phyloP scores from a whole-genome alignment of 768 basidiomycete genomes.

The Punctularia strigosozonata region DNA sequence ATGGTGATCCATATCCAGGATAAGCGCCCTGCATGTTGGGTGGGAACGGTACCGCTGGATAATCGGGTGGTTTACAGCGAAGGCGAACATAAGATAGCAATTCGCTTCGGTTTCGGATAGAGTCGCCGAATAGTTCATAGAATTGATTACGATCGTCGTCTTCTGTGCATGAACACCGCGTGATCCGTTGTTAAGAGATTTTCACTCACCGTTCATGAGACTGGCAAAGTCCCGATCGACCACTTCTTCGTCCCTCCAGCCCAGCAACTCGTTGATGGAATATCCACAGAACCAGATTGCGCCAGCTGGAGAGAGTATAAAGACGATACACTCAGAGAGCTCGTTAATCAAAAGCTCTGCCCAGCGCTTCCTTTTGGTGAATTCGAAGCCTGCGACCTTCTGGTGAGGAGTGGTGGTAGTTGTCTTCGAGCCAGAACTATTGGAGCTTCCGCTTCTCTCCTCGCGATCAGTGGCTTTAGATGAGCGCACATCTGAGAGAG shows the following conservation, averaged over 20 bases:
- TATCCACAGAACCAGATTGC: constrained; percentile 61
- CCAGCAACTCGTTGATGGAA: constrained; percentile 59
- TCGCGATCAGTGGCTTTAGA: no score
- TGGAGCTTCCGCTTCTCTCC: no score
- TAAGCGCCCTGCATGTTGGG: no score
- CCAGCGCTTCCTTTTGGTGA: constrained; percentile 82
- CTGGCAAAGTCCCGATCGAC: constrained; percentile 56
- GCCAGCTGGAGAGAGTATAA: constrained; percentile 53
- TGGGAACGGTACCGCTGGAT: no score
- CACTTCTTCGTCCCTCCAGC: constrained; percentile 66
- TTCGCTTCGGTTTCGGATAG: constrained; percentile 36
- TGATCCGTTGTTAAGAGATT: constrained; percentile 2
- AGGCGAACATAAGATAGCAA: constrained; percentile 52
- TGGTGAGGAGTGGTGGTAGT: no score
- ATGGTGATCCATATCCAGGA: no score
- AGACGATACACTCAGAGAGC: constrained; percentile 57
- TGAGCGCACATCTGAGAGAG: no score
- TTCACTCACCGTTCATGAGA: constrained; percentile 47
- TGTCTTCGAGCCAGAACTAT: no score
- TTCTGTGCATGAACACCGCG: constrained; percentile 7
- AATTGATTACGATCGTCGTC: constrained; percentile 1
- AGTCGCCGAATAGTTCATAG: constrained; percentile 35
- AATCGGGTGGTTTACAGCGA: no score
- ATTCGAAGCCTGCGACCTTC: constrained; percentile 41
- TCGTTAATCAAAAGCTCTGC: constrained; percentile 70